phyloP scores from a whole-genome alignment of 139 green algal genomes.

The Coelastrella sp. region DNA sequence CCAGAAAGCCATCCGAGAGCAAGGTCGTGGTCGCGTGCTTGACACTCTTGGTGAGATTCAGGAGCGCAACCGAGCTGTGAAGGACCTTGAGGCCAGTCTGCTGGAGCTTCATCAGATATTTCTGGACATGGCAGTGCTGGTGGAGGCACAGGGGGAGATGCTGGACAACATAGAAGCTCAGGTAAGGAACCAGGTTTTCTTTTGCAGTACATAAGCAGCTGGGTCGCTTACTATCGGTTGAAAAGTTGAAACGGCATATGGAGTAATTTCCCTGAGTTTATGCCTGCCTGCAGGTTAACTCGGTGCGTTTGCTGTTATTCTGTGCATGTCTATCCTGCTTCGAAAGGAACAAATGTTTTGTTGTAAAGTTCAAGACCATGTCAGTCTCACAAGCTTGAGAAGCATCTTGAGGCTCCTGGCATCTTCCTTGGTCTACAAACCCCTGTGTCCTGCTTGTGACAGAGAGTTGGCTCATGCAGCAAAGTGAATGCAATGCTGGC shows the following conservation, averaged over 20 bases:
- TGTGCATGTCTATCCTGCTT: too few relatives aligned
- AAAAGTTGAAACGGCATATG: background rate
- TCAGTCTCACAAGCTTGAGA: too few relatives aligned
- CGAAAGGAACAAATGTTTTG: too few relatives aligned
- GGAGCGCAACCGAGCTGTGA: conserved; percentile 86
- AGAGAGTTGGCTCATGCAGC: too few relatives aligned
- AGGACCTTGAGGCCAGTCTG: conserved; percentile 84
- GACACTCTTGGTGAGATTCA: conserved; percentile 97
- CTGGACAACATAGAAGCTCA: conserved; percentile 95
- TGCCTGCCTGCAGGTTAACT: too few relatives aligned
- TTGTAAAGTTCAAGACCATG: too few relatives aligned
- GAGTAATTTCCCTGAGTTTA: too few relatives aligned
- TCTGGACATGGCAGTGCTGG: conserved; percentile 97
- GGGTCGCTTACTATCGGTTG: background rate
- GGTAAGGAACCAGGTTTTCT: conserved; percentile 42
- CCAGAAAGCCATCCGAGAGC: conserved; percentile 96
- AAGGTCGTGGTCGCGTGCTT: conserved; percentile 79
- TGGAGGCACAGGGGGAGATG: conserved; percentile 91
- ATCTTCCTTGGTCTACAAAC: too few relatives aligned
- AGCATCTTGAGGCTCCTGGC: too few relatives aligned
- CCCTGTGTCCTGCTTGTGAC: too few relatives aligned
- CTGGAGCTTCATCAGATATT: conserved; percentile 95
- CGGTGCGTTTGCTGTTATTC: too few relatives aligned
- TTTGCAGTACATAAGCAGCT: background rate
- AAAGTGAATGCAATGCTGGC: background rate